These are phyloP conservation scores for Nannochloropsis salina DNA, from an alignment of 108 stramenopile species.

Conservation along the genomic window DNA sequence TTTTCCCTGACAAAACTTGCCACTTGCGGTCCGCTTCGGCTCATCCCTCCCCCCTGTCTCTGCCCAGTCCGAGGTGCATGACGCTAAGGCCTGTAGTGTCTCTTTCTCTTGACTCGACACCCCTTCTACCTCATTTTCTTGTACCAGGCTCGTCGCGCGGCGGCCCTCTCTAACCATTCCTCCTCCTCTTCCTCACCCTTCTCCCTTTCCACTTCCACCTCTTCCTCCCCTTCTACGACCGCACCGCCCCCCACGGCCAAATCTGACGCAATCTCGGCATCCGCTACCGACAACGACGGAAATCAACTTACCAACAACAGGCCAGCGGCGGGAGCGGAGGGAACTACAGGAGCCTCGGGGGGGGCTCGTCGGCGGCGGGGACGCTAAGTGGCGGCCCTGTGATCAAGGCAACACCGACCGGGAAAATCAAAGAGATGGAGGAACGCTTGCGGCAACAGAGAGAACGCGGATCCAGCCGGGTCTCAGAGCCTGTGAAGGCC, in stretches of 20 bases:
- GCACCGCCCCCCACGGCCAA: too few relatives aligned
- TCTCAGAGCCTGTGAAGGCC: background rate
- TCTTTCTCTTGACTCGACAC: background rate
- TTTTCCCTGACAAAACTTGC: too few relatives aligned
- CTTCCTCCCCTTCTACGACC: background rate
- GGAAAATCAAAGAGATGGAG: constrained; percentile 11
- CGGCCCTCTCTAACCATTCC: background rate
- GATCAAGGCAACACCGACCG: background rate
- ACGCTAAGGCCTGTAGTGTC: too few relatives aligned
- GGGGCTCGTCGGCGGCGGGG: constrained; percentile 15
- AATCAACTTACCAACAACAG: background rate
- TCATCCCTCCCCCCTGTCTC: too few relatives aligned
- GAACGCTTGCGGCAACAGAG: background rate
- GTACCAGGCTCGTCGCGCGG: background rate
- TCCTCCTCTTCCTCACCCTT: constrained; percentile 19
- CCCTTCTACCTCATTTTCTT: background rate
- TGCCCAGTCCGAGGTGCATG: too few relatives aligned
- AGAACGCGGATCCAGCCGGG: background rate
- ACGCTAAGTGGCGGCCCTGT: background rate
- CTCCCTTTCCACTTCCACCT: background rate
- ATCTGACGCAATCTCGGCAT: background rate
- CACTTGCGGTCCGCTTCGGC: too few relatives aligned
- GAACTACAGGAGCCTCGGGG: background rate
- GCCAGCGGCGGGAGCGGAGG: background rate
- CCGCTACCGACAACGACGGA: background rate